A percentile compares a stretch with the other conserved stretches of the same genome.
phyloP scores from a whole-genome alignment of 208 protist genomes.

The Angomonas ambiguus region DNA sequence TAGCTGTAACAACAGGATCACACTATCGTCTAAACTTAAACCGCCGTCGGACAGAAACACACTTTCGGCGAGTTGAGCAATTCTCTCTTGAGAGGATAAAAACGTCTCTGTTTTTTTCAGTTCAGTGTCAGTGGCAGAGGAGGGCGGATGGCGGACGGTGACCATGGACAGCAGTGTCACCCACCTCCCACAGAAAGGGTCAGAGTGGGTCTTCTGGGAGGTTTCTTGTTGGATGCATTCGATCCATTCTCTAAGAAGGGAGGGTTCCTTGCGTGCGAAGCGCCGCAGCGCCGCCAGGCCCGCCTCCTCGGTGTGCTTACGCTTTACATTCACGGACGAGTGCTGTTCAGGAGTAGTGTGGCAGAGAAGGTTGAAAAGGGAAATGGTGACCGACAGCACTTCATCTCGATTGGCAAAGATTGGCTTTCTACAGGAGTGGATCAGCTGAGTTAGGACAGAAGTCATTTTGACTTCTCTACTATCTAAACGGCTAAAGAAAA shows the following conservation, averaged over 20 bases:
- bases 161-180: not conserved
- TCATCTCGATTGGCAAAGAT: too few relatives aligned
- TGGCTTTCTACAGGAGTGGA: too few relatives aligned
- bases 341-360: too few relatives aligned
- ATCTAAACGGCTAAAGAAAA: not conserved
- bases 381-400: too few relatives aligned
- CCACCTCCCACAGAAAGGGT: not conserved
- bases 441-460: too few relatives aligned
- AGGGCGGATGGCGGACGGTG: not conserved
- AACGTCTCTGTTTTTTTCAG: not conserved
- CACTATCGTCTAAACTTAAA: not conserved
- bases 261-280: not conserved
- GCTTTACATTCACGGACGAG: too few relatives aligned
- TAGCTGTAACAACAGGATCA: conserved; percentile 17
- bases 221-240: not conserved
- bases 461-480: too few relatives aligned
- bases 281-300: too few relatives aligned
- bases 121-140: not conserved
- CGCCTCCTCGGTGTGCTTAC: too few relatives aligned
- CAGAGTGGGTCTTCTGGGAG: not conserved
- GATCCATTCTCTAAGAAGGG: not conserved
- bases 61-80: not conserved
- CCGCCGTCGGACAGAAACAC: not conserved
- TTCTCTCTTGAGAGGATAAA: not conserved
- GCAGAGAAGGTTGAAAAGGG: too few relatives aligned